Evolutionary conservation across 2,329 filamentous ascomycete species (phyloP).

Genomic region (Cladophialophora psammophila): DNA sequence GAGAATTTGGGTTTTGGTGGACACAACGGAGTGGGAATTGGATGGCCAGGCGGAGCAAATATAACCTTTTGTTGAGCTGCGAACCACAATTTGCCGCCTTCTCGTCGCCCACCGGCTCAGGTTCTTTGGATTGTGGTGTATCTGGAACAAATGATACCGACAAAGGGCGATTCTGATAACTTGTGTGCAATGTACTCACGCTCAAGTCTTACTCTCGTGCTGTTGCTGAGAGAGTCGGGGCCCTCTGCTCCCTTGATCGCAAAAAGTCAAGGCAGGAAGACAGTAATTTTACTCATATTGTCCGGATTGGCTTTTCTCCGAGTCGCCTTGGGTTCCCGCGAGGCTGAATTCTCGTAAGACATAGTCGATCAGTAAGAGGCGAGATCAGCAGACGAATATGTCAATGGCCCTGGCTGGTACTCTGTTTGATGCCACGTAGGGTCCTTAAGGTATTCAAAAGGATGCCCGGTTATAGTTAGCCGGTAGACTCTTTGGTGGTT

Average conservation of each 20-base stretch:
- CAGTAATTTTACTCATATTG: neutral
- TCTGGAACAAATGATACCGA: neutral
- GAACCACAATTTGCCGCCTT: neutral
- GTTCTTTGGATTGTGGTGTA: neutral
- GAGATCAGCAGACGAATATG: neutral
- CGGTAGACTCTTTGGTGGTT: neutral
- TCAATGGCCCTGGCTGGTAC: neutral
- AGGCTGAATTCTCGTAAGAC: neutral
- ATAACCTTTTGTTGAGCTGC: neutral
- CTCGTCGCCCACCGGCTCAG: neutral
- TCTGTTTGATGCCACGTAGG: neutral
- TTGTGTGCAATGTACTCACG: neutral
- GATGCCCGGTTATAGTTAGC: neutral
- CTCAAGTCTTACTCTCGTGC: neutral
- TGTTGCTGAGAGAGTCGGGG: neutral
- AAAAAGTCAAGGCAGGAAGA: neutral
- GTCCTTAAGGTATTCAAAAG: neutral
- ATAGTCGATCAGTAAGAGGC: neutral
- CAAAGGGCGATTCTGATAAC: neutral
- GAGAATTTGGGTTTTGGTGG: neutral
- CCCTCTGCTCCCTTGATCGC: neutral
- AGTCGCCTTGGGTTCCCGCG: neutral
- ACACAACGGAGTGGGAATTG: neutral
- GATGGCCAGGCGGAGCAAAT: neutral
- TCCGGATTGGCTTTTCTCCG: neutral